Evolutionary conservation across 345 rosid species (phyloP).

Genomic region (Linum lewisii): DNA sequence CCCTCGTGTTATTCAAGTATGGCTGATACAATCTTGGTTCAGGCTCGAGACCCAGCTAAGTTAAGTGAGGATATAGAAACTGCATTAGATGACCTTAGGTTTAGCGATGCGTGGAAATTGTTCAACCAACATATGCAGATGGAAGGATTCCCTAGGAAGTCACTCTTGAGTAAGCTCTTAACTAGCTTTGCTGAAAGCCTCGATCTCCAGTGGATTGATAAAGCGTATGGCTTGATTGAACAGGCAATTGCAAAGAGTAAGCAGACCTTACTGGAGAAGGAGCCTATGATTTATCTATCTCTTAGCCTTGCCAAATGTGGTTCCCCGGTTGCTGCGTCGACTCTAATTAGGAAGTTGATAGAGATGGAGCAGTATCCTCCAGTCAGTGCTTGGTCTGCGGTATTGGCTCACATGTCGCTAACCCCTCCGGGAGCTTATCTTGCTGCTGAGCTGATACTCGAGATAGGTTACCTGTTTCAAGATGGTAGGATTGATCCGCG

Average conservation of each 20-base stretch:
- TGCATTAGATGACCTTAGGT: constrained; percentile 47
- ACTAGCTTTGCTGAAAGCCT: constrained; percentile 50
- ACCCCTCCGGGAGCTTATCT: constrained; percentile 60
- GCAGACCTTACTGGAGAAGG: constrained; percentile 65
- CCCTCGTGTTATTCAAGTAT: constrained; percentile 29
- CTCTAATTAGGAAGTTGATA: constrained; percentile 61
- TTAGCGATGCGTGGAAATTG: constrained; percentile 53
- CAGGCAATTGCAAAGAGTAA: constrained; percentile 60
- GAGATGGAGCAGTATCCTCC: constrained; percentile 63
- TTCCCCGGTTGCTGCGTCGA: constrained; percentile 63
- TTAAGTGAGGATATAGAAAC: constrained; percentile 46
- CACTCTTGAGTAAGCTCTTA: constrained; percentile 49
- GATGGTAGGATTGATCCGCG: constrained; percentile 74
- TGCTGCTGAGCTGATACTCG: constrained; percentile 76
- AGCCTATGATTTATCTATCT: constrained; percentile 63
- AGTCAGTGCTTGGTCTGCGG: constrained; percentile 68
- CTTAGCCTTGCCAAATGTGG: constrained; percentile 64
- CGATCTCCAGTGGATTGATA: constrained; percentile 50
- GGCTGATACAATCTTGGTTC: constrained; percentile 56
- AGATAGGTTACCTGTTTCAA: constrained; percentile 73
- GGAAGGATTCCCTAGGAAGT: constrained; percentile 80
- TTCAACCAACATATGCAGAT: constrained; percentile 66
- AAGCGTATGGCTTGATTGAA: constrained; percentile 56
- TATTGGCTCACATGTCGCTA: constrained; percentile 63
- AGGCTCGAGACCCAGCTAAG: constrained; percentile 72